phyloP scores from a whole-genome alignment of 805 yeast species.

The Starmerella floricola region DNA sequence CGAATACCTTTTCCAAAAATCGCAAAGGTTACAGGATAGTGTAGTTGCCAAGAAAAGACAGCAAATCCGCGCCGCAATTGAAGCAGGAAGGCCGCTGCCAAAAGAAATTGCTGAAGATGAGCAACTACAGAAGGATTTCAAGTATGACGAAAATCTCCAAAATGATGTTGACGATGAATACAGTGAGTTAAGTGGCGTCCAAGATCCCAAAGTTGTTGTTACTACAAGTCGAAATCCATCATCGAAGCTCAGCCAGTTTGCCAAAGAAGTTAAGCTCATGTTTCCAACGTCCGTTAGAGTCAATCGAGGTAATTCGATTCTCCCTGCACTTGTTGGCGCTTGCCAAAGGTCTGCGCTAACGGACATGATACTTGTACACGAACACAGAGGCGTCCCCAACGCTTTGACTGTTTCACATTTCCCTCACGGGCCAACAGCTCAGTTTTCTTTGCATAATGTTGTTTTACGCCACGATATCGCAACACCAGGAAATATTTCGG shows the following conservation, averaged over 20 bases:
- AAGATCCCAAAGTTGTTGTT: constrained; percentile 80
- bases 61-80: constrained; percentile 73
- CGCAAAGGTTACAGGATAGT: constrained; percentile 82
- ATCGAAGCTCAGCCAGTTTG: constrained; percentile 72
- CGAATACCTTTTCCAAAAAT: constrained; percentile 80
- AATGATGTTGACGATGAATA: constrained; percentile 77
- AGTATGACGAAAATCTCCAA: constrained; percentile 72
- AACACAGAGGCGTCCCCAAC: constrained; percentile 97
- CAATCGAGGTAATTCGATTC: constrained; percentile 84
- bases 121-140: constrained; percentile 63
- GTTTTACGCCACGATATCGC: constrained; percentile 85
- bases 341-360: constrained; percentile 72
- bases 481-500: constrained; percentile 76
- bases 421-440: constrained; percentile 96
- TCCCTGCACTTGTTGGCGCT: constrained; percentile 72
- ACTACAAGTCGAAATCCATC: constrained; percentile 92
- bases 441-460: constrained; percentile 88
- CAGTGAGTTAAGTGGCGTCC: constrained; percentile 69
- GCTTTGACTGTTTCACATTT: constrained; percentile 85
- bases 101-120: constrained; percentile 84
- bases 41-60: constrained; percentile 75
- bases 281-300: constrained; percentile 82
- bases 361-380: constrained; percentile 78
- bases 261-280: constrained; percentile 79
- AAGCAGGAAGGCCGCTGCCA: constrained; percentile 80